Base-by-base conservation (phyloP, 805 yeast species). In the Saccharomycopsis guyanensis region DNA sequence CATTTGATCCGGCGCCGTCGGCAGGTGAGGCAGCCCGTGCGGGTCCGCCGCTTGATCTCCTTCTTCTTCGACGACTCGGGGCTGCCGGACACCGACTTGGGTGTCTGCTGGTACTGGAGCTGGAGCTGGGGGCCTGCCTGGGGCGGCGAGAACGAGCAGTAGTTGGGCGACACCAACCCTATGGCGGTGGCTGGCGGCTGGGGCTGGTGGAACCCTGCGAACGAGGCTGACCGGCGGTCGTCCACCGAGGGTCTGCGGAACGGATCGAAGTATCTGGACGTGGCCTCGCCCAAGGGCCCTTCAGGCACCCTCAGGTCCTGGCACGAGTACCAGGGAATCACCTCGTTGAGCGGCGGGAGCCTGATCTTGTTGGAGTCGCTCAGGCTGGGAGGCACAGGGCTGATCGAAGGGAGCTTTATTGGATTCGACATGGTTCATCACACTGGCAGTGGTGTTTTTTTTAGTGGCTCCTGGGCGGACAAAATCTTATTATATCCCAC, bases 21-120 rank as follows among this genome's bases (percentile, higher is more conserved):
- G 59, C 89, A 82, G 1, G 89, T 82, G 46, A 80, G 61, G 59
- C 89, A 82, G 2, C 91, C 91, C 0, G 88, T 81, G 56, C 84
- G 68, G 2, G 88, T 82, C 43, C 89, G 66, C 39, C 81, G 50
- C 19, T 47, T 45, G 15, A 42, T 34, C 32, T 43, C 43, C 22
- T 42, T 39, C 31, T 47, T 50, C 27, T 43, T 46, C 7, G 42
- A n/a, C 18, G 32, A 16, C 16, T 46, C 38, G 27, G 33, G 18
- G 47, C 47, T 35, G 42, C n/a, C 18, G 38, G 44, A 12, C 25
- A 13, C 20, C 13, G 42, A 13, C 39, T 19, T 25, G 29, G 43
- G 19, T 16, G 43, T n/a, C 18, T 7, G 20, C 15, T 18, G 37
- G 37, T 33, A 33, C 8, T 7, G 6, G 7, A 33, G 7, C 20